Evolutionary conservation across 805 yeast species (phyloP).

Genomic region (Peterozyma xylosa): DNA sequence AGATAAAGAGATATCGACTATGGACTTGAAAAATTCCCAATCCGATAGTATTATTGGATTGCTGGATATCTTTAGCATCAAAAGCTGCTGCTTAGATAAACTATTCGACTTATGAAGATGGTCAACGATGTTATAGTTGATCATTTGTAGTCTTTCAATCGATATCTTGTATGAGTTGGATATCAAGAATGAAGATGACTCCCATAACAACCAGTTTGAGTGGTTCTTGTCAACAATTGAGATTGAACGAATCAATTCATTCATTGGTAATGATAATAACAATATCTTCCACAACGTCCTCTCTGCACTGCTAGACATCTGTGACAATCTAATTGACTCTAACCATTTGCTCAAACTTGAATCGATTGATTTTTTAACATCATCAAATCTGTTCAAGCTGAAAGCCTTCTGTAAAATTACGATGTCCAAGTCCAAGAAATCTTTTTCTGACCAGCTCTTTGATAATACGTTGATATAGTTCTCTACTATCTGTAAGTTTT

Average conservation of each 20-base stretch:
- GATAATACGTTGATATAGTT: neutral
- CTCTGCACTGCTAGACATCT: constrained; percentile 3
- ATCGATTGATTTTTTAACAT: neutral
- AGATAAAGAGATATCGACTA: neutral
- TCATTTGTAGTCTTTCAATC: neutral
- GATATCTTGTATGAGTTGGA: constrained; percentile 3
- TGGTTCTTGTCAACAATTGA: neutral
- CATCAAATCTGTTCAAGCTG: neutral
- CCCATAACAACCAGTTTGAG: constrained; percentile 4
- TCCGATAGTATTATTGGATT: neutral
- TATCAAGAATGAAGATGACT: constrained; percentile 3
- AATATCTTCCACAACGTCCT: constrained; percentile 7
- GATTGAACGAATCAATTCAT: neutral
- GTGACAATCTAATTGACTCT: neutral
- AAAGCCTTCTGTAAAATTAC: constrained; percentile 3
- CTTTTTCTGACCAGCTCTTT: constrained; percentile 1
- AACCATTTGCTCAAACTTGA: constrained; percentile 1
- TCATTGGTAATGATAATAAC: neutral
- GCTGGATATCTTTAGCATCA: neutral
- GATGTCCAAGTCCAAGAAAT: constrained; percentile 6
- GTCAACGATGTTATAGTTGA: neutral
- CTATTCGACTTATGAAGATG: neutral
- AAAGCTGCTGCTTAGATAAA: neutral
- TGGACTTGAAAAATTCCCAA: neutral
- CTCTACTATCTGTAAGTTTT: neutral